These are phyloP conservation scores for Talaromyces borbonicus DNA, from an alignment of 495 filamentous ascomycete species.

Conservation along the genomic window DNA sequence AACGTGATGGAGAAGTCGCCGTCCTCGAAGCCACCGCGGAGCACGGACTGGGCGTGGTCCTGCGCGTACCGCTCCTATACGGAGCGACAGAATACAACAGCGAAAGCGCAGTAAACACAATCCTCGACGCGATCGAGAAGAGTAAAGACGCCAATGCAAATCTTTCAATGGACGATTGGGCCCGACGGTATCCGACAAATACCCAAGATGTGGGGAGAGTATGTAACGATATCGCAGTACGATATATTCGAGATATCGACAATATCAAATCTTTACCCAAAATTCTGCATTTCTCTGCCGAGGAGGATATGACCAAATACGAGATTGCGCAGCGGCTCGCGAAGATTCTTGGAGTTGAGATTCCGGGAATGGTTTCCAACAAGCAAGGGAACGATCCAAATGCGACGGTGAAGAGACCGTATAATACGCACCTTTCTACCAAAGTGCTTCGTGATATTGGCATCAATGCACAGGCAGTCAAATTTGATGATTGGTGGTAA, in stretches of 20 bases:
- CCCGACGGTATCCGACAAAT: constrained; percentile 73
- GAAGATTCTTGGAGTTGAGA: constrained; percentile 67
- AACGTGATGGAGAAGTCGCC: constrained; percentile 72
- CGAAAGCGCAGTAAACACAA: constrained; percentile 76
- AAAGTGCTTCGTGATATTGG: constrained; percentile 63
- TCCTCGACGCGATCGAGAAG: constrained; percentile 65
- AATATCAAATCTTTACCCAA: constrained; percentile 45
- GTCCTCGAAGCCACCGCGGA: constrained; percentile 50
- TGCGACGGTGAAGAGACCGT: constrained; percentile 67
- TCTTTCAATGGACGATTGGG: constrained; percentile 84
- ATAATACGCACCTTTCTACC: constrained; percentile 82
- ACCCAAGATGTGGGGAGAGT: constrained; percentile 86
- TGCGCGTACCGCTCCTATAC: constrained; percentile 86
- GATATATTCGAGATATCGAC: constrained; percentile 46
- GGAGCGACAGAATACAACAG: constrained; percentile 47
- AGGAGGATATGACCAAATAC: constrained; percentile 85
- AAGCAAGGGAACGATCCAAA: constrained; percentile 68
- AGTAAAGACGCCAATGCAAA: constrained; percentile 43
- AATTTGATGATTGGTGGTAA: constrained; percentile 82
- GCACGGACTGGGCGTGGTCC: constrained; percentile 51
- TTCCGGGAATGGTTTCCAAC: constrained; percentile 62
- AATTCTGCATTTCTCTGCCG: constrained; percentile 79
- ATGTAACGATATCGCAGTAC: constrained; percentile 55
- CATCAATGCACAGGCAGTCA: constrained; percentile 63
- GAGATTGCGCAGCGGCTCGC: constrained; percentile 76